Percentiles rank a stretch among this genome's conserved stretches.
Evolutionary conservation across 495 filamentous ascomycete genomes (phyloP).

Genomic region (Schizothecium vesticola): DNA sequence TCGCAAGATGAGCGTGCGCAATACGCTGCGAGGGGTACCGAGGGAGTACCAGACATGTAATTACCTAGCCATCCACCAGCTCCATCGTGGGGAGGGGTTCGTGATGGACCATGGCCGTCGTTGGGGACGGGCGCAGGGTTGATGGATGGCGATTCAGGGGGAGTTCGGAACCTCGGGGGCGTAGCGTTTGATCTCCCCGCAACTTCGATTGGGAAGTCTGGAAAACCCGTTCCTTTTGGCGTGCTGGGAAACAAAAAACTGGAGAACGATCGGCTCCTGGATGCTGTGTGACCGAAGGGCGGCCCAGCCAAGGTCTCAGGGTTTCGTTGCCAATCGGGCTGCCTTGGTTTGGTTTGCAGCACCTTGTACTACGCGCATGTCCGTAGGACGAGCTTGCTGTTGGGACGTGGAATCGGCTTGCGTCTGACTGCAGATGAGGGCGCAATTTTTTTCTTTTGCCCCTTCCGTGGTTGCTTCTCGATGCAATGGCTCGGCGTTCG

Average conservation of each 20-base stretch:
- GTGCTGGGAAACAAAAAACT: slow-evolving; percentile 17
- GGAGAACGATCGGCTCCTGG: slow-evolving; percentile 12
- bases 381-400: background rate
- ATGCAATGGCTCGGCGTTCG: background rate
- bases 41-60: background rate
- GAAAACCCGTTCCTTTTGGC: slow-evolving; percentile 8
- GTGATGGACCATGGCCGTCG: background rate
- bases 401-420: slow-evolving; percentile 2
- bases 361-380: background rate
- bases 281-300: slow-evolving; percentile 2
- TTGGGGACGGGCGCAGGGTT: background rate
- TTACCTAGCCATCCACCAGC: background rate
- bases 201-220: background rate
- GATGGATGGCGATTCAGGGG: background rate
- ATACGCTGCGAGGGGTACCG: background rate
- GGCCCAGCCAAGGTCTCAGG: background rate
- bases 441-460: background rate
- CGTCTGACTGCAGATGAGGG: background rate
- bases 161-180: background rate
- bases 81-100: background rate
- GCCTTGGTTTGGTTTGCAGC: background rate
- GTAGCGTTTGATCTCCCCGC: slow-evolving; percentile 12
- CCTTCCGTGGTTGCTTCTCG: background rate
- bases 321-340: background rate
- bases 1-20: slow-evolving; percentile 15